Base-by-base conservation (phyloP, 345 rosid genomes). In the Murraya paniculata region DNA sequence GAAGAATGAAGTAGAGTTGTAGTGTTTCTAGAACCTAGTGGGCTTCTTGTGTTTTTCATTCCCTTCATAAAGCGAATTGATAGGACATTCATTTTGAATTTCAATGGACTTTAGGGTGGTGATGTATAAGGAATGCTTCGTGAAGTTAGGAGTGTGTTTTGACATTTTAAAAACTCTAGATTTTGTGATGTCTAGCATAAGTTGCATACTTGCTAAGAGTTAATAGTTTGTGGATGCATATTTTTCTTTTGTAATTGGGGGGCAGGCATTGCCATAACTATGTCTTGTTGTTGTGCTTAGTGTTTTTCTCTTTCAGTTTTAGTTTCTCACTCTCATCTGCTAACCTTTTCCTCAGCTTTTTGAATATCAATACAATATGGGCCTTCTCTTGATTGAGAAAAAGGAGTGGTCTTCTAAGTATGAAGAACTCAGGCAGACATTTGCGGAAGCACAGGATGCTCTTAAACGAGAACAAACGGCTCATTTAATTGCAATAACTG, bases 301-400 rank as follows among this genome's bases (percentile, higher is more conserved):
- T 78, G 31, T 79, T 78, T 64, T 28, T n/a, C 30, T 28, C n/a
- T 73, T 66, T 41, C 80, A 16, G 19, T 45, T 27, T 68, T 18
- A 48, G 73, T 19, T 45, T 16, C 18, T 36, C 28, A 14, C 28
- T 45, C 75, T 70, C 58, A 45, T 67, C 56, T 55, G 25, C 72
- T 73, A 53, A 10, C 77, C 36, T 73, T 41, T 79, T 33, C 76
- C 35, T 16, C 92, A 96, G 99, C 95, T 96, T 60, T 96, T 91
- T 57, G 97, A 94, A 16, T 95, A 95, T 81, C 99, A 95, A 71
- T 93, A 93, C 82, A 94, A 88, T 75, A 88, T 96, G 97, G 99
- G 98, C 39, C 93, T 96, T 80, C 94, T 96, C 72, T 85, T 96
- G 84, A 87, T 96, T 39, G 99, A 96, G 89, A 88, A 96, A 81